phyloP scores from a whole-genome alignment of 2,329 filamentous ascomycete species.

The Penicillium capsulatum region DNA sequence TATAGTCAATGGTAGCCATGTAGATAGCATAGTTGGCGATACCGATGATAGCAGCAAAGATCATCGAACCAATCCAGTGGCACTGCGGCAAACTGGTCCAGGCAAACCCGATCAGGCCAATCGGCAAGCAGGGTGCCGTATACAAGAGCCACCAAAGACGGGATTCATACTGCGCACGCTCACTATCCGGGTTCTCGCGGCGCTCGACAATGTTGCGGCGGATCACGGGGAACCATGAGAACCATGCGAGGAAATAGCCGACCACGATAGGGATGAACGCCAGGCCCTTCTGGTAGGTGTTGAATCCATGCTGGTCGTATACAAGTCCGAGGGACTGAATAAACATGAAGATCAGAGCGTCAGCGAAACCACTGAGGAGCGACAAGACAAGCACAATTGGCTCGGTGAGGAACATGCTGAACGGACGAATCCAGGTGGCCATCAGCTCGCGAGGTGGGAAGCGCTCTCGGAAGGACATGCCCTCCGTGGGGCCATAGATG shows the following conservation, averaged over 20 bases:
- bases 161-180: conserved; percentile 61
- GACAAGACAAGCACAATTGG: conserved; percentile 61
- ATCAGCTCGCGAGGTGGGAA: conserved; percentile 58
- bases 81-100: conserved; percentile 55
- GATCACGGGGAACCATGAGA: conserved; percentile 55
- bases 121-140: conserved; percentile 55
- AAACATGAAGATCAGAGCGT: conserved; percentile 64
- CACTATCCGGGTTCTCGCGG: conserved; percentile 45
- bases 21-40: conserved; percentile 62
- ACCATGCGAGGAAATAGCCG: conserved; percentile 58
- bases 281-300: conserved; percentile 46
- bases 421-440: conserved; percentile 57
- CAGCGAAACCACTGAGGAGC: conserved; percentile 59
- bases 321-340: conserved; percentile 60
- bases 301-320: conserved; percentile 58
- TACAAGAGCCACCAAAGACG: conserved; percentile 59
- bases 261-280: conserved; percentile 55
- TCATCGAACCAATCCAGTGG: conserved; percentile 60
- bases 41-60: conserved; percentile 58
- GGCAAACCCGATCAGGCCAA: conserved; percentile 61
- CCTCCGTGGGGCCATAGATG: conserved; percentile 68
- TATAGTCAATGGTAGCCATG: conserved; percentile 65
- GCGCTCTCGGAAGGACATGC: conserved; percentile 56
- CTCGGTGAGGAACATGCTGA: conserved; percentile 61
- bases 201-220: conserved; percentile 46